Conservation (phyloP, 2,329 filamentous ascomycete species). For the Alternaria brassicicola region DNA sequence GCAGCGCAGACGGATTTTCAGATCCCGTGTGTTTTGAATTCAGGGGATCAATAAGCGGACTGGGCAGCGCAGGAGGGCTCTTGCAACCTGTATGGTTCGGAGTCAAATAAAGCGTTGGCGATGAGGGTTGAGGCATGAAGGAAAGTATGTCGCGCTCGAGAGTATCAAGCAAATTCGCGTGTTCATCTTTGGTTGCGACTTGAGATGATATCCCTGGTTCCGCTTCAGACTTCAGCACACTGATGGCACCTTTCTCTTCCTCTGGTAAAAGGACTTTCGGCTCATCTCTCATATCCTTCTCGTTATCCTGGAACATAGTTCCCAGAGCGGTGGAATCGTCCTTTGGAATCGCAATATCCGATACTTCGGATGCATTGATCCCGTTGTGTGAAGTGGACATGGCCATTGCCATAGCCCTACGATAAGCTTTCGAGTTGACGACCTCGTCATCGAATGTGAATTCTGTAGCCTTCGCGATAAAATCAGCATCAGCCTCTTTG, state of each 20-base stretch:
- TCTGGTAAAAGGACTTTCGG: neutral
- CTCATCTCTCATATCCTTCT: neutral
- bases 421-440: constrained; percentile 41
- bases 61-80: neutral
- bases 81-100: neutral
- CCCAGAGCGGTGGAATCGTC: constrained; percentile 14
- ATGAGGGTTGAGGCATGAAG: constrained; percentile 22
- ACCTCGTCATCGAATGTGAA: constrained; percentile 44
- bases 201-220: neutral
- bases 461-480: constrained; percentile 29
- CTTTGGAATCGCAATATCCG: constrained; percentile 10
- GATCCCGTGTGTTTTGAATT: neutral
- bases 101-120: constrained; percentile 6
- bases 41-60: neutral
- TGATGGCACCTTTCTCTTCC: neutral
- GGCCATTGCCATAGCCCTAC: constrained; percentile 39
- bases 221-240: neutral
- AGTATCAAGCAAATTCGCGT: constrained; percentile 14
- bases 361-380: neutral
- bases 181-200: neutral
- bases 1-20: neutral
- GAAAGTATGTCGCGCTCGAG: constrained; percentile 25
- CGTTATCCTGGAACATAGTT: neutral
- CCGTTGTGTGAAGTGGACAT: constrained; percentile 16
- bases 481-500: constrained; percentile 21